Evolutionary conservation across 2,329 filamentous ascomycete species (phyloP).

Genomic region (Trichoderma semiorbis): DNA sequence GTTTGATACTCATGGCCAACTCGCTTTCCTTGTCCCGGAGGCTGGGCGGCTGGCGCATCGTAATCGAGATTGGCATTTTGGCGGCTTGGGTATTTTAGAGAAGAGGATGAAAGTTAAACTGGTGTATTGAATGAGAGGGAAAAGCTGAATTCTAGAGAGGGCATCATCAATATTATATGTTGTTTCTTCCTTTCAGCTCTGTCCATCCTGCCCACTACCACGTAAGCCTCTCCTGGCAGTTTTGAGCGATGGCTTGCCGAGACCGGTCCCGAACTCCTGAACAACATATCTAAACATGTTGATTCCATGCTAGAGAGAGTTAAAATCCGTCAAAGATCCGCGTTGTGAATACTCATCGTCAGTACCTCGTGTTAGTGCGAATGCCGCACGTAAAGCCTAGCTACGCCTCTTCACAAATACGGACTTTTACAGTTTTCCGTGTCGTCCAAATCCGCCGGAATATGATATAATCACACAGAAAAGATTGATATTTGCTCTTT

Average conservation of each 20-base stretch:
- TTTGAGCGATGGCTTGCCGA: not conserved
- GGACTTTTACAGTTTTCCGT: not conserved
- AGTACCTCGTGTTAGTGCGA: not conserved
- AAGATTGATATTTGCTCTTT: not conserved
- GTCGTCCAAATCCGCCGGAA: not conserved
- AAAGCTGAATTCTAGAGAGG: not conserved
- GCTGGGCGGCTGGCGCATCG: not conserved
- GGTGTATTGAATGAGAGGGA: too few relatives aligned
- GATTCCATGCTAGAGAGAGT: not conserved
- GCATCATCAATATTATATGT: not conserved
- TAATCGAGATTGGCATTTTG: constrained; percentile 6
- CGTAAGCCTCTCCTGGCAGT: not conserved
- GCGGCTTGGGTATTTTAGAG: not conserved
- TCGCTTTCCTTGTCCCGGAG: constrained; percentile 9
- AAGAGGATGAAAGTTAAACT: not conserved
- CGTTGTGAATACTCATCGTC: not conserved
- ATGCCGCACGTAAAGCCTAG: not conserved
- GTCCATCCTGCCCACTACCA: not conserved
- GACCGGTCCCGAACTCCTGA: not conserved
- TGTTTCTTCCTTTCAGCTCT: not conserved
- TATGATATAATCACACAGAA: not conserved
- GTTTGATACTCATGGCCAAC: constrained; percentile 5
- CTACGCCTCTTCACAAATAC: not conserved
- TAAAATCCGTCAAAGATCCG: not conserved
- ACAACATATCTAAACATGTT: not conserved